Percentiles rank a stretch among this genome's conserved stretches.
These are phyloP conservation scores for Vitis hybrid DNA, from an alignment of 177 flowering plant species.

Conservation along the genomic window DNA sequence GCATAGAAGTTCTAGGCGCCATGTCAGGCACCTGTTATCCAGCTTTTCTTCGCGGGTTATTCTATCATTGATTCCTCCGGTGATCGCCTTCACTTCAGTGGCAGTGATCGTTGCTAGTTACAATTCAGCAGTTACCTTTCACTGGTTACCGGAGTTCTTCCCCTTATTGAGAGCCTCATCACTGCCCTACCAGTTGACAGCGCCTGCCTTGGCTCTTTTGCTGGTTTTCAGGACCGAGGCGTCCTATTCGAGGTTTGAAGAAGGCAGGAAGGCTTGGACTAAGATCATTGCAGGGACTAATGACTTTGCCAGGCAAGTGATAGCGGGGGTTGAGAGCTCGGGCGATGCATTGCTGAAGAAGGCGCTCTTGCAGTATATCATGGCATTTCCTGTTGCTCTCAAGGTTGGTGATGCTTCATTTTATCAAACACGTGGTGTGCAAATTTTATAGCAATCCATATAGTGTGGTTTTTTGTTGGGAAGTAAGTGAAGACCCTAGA, in stretches of 20 bases:
- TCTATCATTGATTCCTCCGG: slow-evolving; percentile 82
- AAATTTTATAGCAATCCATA: not conserved
- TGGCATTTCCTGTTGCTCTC: slow-evolving; percentile 88
- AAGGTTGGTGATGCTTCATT: slow-evolving; percentile 45
- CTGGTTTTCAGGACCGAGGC: slow-evolving; percentile 93
- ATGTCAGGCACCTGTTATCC: slow-evolving; percentile 69
- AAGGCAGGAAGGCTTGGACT: slow-evolving; percentile 91
- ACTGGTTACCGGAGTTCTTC: slow-evolving; percentile 66
- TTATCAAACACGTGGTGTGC: not conserved
- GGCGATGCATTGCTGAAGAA: slow-evolving; percentile 37
- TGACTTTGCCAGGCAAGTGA: slow-evolving; percentile 74
- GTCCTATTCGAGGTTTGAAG: slow-evolving; percentile 81
- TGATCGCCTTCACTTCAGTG: slow-evolving; percentile 63
- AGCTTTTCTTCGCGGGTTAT: slow-evolving; percentile 80
- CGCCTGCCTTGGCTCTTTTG: slow-evolving; percentile 89
- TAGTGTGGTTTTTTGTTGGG: too few relatives aligned
- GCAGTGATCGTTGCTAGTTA: slow-evolving; percentile 63
- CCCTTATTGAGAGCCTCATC: slow-evolving; percentile 73
- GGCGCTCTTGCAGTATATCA: slow-evolving; percentile 66
- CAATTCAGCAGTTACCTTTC: slow-evolving; percentile 55
- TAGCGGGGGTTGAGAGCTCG: slow-evolving; percentile 45
- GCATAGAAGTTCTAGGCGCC: slow-evolving; percentile 86
- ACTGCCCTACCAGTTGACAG: slow-evolving; percentile 89
- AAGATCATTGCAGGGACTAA: slow-evolving; percentile 62
- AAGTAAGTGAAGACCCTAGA: too few relatives aligned